Evolutionary conservation across 2,329 filamentous ascomycete species (phyloP).

Genomic region (Teratosphaeriaceae sp.): DNA sequence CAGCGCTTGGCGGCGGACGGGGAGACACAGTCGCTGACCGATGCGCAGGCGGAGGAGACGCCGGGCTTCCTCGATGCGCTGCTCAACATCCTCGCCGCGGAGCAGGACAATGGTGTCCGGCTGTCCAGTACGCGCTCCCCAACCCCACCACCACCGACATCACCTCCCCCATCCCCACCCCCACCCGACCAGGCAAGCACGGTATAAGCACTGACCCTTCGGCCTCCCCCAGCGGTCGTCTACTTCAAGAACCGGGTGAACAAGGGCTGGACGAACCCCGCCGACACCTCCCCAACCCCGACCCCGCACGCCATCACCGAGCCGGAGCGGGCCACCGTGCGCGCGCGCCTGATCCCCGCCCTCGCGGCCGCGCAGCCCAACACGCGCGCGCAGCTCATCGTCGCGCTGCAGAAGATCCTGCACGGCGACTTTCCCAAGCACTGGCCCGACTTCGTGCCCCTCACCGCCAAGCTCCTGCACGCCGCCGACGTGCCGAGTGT

Average conservation of each 20-base stretch:
- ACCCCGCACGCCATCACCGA: constrained; percentile 70
- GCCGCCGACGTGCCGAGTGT: constrained; percentile 81
- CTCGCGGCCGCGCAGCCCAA: constrained; percentile 67
- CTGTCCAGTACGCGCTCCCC: constrained; percentile 80
- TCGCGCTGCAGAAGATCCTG: constrained; percentile 90
- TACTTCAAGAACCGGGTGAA: constrained; percentile 98
- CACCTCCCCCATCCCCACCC: constrained; percentile 9
- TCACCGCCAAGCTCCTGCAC: constrained; percentile 81
- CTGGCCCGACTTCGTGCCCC: constrained; percentile 93
- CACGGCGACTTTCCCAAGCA: constrained; percentile 90
- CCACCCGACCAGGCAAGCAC: constrained; percentile 11
- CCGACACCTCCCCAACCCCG: constrained; percentile 61
- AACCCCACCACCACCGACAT: too few relatives aligned
- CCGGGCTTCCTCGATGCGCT: constrained; percentile 86
- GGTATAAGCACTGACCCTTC: too few relatives aligned
- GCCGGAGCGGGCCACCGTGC: constrained; percentile 79
- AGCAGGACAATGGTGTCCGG: constrained; percentile 78
- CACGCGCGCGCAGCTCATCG: constrained; percentile 87
- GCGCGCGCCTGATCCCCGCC: constrained; percentile 81
- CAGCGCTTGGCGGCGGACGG: not conserved
- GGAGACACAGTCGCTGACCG: not conserved
- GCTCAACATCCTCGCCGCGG: constrained; percentile 80
- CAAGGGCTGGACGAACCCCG: constrained; percentile 76
- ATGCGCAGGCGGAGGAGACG: constrained; percentile 72
- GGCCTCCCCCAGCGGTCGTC: constrained; percentile 69